These are phyloP conservation scores for Myxozyma mucilagina DNA, from an alignment of 805 yeast genomes.

Conservation along the genomic window DNA sequence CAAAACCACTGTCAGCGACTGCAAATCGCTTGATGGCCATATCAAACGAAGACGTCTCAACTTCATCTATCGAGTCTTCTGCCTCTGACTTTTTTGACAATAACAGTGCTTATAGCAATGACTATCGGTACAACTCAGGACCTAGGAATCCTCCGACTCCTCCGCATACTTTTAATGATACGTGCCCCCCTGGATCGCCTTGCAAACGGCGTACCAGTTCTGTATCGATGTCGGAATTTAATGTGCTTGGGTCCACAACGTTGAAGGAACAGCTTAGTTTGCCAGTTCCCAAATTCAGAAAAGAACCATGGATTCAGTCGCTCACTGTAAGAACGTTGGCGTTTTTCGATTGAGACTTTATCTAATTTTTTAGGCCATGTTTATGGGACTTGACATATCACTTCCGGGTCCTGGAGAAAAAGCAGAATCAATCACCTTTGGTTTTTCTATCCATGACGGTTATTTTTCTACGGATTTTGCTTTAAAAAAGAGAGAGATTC, in stretches of 20 bases:
- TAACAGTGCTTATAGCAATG: conserved; percentile 6
- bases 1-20: not conserved
- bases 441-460: conserved; percentile 31
- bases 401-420: conserved; percentile 10
- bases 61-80: conserved; percentile 7
- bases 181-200: not conserved
- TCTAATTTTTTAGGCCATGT: conserved; percentile 21
- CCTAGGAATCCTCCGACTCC: not conserved
- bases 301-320: conserved; percentile 24
- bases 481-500: conserved; percentile 1
- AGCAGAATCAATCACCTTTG: conserved; percentile 16
- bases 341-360: not conserved
- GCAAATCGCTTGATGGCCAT: not conserved
- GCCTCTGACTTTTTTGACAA: conserved; percentile 8
- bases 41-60: not conserved
- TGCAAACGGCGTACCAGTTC: conserved; percentile 3
- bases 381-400: conserved; percentile 25
- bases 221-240: conserved; percentile 16
- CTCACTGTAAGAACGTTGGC: conserved; percentile 8
- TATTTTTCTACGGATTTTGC: conserved; percentile 31
- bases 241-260: conserved; percentile 3
- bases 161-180: not conserved
- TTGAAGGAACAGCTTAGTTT: conserved; percentile 8
- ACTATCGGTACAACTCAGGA: not conserved
- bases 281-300: conserved; percentile 16